Evolutionary conservation across 345 rosid genomes (phyloP).

Genomic region (Brassica juncea): DNA sequence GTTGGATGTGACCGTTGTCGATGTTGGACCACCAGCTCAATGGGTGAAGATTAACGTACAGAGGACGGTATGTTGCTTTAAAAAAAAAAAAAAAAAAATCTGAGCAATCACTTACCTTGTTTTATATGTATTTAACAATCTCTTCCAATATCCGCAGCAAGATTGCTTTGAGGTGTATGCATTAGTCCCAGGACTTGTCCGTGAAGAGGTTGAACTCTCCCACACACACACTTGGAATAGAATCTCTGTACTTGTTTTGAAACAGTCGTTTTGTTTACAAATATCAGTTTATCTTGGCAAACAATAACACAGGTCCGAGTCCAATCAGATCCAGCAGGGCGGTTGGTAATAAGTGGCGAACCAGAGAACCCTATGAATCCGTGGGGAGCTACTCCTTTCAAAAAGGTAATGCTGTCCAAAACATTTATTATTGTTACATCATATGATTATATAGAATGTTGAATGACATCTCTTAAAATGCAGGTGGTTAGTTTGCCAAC

Average conservation of each 20-base stretch:
- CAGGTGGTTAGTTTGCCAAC: conserved; percentile 81
- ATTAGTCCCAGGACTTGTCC: conserved; percentile 85
- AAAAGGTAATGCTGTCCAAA: conserved; percentile 52
- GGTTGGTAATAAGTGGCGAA: conserved; percentile 86
- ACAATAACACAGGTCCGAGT: conserved; percentile 68
- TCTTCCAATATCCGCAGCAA: conserved; percentile 47
- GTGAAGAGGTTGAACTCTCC: conserved; percentile 71
- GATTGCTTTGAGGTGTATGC: conserved; percentile 94
- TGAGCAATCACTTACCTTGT: neutral
- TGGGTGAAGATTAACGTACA: conserved; percentile 95
- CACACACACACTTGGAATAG: neutral
- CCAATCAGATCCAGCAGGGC: conserved; percentile 95
- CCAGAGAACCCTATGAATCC: conserved; percentile 88
- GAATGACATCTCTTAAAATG: neutral
- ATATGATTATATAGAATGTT: neutral
- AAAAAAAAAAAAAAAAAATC: neutral
- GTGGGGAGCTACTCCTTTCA: conserved; percentile 93
- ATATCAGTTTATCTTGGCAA: neutral
- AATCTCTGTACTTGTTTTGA: neutral
- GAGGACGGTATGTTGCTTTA: conserved; percentile 51
- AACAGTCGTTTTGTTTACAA: conserved; percentile 2
- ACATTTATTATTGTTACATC: too few relatives aligned
- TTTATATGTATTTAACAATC: neutral
- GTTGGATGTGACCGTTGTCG: conserved; percentile 61
- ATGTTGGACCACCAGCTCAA: conserved; percentile 87